Evolutionary conservation across 2,329 filamentous ascomycete species (phyloP), one percentile per base, ranked within the genome.

Genomic region (Aspergillus transmontanensis): DNA sequence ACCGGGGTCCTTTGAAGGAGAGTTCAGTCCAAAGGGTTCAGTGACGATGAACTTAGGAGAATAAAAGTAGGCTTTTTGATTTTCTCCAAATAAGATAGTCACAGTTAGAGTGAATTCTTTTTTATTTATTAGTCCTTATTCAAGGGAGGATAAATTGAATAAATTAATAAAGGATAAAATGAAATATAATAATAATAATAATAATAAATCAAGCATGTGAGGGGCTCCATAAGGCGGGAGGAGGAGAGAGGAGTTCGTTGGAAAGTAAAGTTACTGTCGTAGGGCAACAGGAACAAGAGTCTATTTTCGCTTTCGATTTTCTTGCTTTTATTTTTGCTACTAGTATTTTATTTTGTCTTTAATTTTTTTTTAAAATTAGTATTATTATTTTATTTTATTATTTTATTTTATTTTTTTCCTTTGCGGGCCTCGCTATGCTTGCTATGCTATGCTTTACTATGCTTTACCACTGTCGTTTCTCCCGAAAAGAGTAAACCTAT

Each of bases 401-500:
- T 36, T 21, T 10, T 36, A 32, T 36, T 57, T 39, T 14, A 14
- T 48, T 50, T 21, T 26, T 32, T 51, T 39, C 34, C 32, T 11
- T 23, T 41, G 23, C 28, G 34, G 12, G 23, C 58, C 43, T 34
- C 41, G 28, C 36, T 58, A 16, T 51, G 48, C 39, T 43, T 34
- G 51, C 16, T 45, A 41, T 30, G 32, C 59, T 57, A 26, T 41
- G 48, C 26, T 58, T n/a, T 51, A 30, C 34, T 36, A 36, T 23
- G 23, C 45, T 46, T 50, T 48, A 23, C 50, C 59, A 36, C 58
- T 61, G 61, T 58, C 62, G 23, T 50, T 54, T 61, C 54, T 32
- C 28, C 32, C 34, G 14, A 61, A 67, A 63, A 56, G 45, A 67
- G 63, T 61, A 67, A 65, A 39, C 51, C 51, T 55, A 55, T 55